phyloP scores from a whole-genome alignment of 805 yeast species.

The Yarrowia sp. region DNA sequence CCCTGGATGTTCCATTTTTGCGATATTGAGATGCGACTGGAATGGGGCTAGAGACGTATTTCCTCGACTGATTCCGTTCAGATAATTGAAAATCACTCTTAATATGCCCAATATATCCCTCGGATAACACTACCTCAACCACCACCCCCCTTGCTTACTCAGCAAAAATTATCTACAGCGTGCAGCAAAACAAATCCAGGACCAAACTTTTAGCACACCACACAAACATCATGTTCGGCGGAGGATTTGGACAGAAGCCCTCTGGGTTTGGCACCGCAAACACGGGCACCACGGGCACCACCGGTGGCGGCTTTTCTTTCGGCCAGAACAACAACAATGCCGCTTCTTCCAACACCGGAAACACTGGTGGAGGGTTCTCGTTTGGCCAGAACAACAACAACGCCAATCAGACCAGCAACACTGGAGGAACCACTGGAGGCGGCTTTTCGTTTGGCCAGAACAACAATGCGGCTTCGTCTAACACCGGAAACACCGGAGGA shows the following conservation, averaged over 20 bases:
- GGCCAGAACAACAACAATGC: conserved; percentile 34
- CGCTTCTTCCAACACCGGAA: conserved; percentile 29
- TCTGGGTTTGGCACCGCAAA: conserved; percentile 1
- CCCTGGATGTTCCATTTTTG: too few relatives aligned
- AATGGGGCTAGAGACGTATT: too few relatives aligned
- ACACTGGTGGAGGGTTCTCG: neutral
- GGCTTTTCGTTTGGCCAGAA: too few relatives aligned
- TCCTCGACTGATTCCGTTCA: too few relatives aligned
- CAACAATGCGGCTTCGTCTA: too few relatives aligned
- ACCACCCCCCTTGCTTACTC: neutral
- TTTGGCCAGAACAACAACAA: conserved; percentile 10
- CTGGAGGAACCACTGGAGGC: neutral
- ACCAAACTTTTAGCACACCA: neutral
- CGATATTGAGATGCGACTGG: too few relatives aligned
- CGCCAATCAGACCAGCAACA: neutral
- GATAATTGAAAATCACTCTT: too few relatives aligned
- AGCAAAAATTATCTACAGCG: neutral
- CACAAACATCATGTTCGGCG: conserved; percentile 33
- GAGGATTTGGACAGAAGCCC: conserved; percentile 30
- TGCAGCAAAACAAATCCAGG: conserved; percentile 21
- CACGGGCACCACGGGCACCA: neutral
- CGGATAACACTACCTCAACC: neutral
- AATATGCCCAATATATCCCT: too few relatives aligned
- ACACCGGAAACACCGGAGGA: too few relatives aligned
- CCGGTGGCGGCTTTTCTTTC: conserved; percentile 39